Evolutionary conservation across 2,329 filamentous ascomycete species (phyloP).

Genomic region (Gaeumannomyces tritici): DNA sequence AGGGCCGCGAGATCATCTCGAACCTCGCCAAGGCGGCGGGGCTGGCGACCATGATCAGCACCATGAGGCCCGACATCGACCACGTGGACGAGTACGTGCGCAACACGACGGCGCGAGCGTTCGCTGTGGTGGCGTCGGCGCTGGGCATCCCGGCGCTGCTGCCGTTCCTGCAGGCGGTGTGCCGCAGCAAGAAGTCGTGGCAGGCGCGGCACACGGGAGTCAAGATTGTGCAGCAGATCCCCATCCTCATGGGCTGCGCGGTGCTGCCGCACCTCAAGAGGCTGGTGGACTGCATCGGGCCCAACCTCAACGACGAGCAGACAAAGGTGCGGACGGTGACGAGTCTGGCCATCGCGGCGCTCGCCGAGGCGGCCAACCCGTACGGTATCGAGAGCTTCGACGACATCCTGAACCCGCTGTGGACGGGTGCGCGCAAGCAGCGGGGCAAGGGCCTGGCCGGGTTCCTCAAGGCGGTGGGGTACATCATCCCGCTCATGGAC

Average conservation of each 20-base stretch:
- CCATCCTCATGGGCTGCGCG: conserved; percentile 96
- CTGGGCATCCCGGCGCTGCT: conserved; percentile 91
- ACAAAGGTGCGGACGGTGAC: conserved; percentile 97
- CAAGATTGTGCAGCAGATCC: conserved; percentile 98
- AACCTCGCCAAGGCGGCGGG: conserved; percentile 95
- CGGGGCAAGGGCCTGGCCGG: conserved; percentile 91
- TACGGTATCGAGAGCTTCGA: conserved; percentile 99
- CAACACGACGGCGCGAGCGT: conserved; percentile 94
- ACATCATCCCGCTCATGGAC: conserved; percentile 98
- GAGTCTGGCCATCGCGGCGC: conserved; percentile 83
- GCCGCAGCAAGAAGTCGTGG: conserved; percentile 98
- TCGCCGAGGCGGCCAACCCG: conserved; percentile 92
- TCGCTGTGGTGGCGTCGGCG: conserved; percentile 92
- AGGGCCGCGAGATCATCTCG: conserved; percentile 97
- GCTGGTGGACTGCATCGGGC: conserved; percentile 89
- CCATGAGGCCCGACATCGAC: conserved; percentile 97
- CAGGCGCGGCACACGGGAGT: conserved; percentile 96
- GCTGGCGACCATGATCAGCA: conserved; percentile 97
- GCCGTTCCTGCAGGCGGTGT: conserved; percentile 91
- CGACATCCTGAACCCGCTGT: conserved; percentile 91
- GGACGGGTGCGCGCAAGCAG: conserved; percentile 94
- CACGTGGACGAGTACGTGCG: conserved; percentile 97
- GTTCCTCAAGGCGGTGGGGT: conserved; percentile 94
- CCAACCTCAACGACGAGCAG: conserved; percentile 94
- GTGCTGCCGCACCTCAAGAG: conserved; percentile 93